Conservation (phyloP, 169 alveolate genomes). For the Plasmodium knowlesi region DNA sequence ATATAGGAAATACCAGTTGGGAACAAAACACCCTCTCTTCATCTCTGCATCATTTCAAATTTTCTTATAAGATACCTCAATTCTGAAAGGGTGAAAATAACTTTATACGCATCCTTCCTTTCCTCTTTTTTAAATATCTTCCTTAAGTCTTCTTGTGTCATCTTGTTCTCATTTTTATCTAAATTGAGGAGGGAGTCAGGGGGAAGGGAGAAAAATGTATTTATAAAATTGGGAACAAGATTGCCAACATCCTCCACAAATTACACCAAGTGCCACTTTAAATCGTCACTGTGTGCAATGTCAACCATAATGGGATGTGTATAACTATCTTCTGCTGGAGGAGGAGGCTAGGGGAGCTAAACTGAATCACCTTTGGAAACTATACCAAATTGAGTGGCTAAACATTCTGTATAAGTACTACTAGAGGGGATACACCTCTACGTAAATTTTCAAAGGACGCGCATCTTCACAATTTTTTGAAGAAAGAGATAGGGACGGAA, state of each 20-base stretch:
- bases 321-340: not conserved
- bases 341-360: not conserved
- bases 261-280: not conserved
- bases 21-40: not conserved
- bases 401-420: not conserved
- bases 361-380: not conserved
- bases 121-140: slow-evolving; percentile 22
- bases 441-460: not conserved
- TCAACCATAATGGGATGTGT: not conserved
- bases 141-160: not conserved
- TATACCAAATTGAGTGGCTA: not conserved
- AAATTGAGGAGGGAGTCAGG: not conserved
- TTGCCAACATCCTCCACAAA: not conserved
- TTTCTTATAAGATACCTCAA: slow-evolving; percentile 16
- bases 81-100: slow-evolving; percentile 30
- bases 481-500: not conserved
- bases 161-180: not conserved
- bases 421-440: not conserved
- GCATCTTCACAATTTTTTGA: not conserved
- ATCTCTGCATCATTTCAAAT: not conserved
- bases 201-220: not conserved
- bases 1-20: not conserved
- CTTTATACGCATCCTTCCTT: slow-evolving; percentile 34
- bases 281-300: not conserved
- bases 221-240: not conserved